Evolutionary conservation across 148 eudicot species (phyloP).

Genomic region (Pharnaceum exiguum): DNA sequence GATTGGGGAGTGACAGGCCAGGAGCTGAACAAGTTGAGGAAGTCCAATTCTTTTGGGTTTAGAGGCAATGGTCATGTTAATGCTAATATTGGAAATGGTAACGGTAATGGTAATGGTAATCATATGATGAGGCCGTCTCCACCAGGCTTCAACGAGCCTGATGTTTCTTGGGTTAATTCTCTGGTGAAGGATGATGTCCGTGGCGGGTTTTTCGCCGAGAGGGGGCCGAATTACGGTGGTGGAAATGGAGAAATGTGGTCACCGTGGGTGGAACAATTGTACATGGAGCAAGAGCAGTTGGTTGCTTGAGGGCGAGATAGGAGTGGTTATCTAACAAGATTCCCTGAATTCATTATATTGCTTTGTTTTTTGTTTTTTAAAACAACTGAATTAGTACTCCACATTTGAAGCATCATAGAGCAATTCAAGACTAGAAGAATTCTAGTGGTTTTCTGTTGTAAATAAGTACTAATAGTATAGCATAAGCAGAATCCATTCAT

Average conservation of each 20-base stretch:
- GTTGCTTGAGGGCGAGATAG: too few relatives aligned
- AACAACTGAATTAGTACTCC: too few relatives aligned
- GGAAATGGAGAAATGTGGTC: conserved; percentile 31
- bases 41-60: conserved; percentile 70
- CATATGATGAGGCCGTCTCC: conserved; percentile 7
- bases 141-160: conserved; percentile 52
- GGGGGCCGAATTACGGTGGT: conserved; percentile 22
- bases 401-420: too few relatives aligned
- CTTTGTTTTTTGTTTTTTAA: too few relatives aligned
- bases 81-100: too few relatives aligned
- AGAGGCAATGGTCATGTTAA: conserved; percentile 22
- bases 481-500: too few relatives aligned
- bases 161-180: conserved; percentile 88
- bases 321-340: too few relatives aligned
- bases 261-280: conserved; percentile 78
- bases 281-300: conserved; percentile 79
- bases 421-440: too few relatives aligned
- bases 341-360: too few relatives aligned
- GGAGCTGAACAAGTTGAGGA: conserved; percentile 65
- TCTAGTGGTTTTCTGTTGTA: too few relatives aligned
- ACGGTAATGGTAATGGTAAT: not conserved
- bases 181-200: conserved; percentile 69
- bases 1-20: conserved; percentile 79
- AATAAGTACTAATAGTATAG: too few relatives aligned
- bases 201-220: conserved; percentile 24